These are phyloP conservation scores for Castanea crenata DNA, from an alignment of 306 rosid species.

Conservation along the genomic window DNA sequence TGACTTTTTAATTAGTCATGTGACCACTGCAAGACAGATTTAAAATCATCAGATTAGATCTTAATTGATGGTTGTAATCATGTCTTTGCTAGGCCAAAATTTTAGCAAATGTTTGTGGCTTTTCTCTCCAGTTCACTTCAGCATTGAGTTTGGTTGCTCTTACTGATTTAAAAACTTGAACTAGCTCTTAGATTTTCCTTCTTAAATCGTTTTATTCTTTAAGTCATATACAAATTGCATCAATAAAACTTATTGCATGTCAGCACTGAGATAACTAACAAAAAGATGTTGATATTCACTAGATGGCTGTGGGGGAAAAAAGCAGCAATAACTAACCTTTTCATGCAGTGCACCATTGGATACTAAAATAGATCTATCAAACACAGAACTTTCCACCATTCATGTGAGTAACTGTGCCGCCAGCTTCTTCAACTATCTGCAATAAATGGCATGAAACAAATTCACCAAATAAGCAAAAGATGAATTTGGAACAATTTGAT, in stretches of 20 bases:
- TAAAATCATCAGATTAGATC: no score
- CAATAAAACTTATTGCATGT: background rate
- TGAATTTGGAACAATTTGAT: conserved; percentile 7
- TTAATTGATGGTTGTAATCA: no score
- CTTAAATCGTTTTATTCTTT: no score
- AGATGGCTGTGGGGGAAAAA: background rate
- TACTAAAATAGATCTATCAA: conserved; percentile 93
- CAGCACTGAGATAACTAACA: background rate
- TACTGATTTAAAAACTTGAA: no score
- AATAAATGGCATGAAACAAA: background rate
- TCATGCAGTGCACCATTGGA: conserved; percentile 68
- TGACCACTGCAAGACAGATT: no score
- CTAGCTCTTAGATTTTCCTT: no score
- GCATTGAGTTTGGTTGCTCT: no score
- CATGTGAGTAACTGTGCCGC: conserved; percentile 79
- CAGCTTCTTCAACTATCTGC: conserved; percentile 96
- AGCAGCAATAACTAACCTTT: conserved; percentile 51
- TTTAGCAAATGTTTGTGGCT: no score
- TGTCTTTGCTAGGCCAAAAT: no score
- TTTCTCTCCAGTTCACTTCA: no score
- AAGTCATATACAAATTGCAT: no score
- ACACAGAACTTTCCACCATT: conserved; percentile 81
- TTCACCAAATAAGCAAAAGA: background rate
- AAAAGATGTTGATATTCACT: background rate
- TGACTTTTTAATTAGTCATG: no score